Percentiles rank a stretch among this genome's conserved stretches.
Conservation (phyloP, 108 stramenopile genomes). For the Pseudonitzschia pungens region DNA sequence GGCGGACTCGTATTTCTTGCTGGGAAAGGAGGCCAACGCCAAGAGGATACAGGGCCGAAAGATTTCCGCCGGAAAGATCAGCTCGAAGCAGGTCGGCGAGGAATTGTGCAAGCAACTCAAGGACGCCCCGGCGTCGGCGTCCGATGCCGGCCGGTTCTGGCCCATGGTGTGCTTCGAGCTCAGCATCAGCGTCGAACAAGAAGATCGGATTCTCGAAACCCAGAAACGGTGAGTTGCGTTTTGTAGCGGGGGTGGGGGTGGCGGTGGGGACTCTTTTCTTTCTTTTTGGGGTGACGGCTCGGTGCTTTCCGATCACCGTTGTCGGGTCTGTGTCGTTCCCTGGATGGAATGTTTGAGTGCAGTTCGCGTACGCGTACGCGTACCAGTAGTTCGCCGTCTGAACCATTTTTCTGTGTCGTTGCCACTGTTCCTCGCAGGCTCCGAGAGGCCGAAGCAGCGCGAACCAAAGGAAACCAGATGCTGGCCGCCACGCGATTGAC, state of each 20-base stretch:
- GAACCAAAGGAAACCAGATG: slow-evolving; percentile 40
- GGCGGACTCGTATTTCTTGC: slow-evolving; percentile 50
- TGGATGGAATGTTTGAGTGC: background rate
- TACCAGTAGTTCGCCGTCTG: background rate
- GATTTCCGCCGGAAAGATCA: slow-evolving; percentile 54
- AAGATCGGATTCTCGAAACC: slow-evolving; percentile 65
- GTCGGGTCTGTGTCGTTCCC: background rate
- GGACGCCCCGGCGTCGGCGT: slow-evolving; percentile 23
- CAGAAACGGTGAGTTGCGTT: slow-evolving; percentile 42
- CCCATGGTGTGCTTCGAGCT: slow-evolving; percentile 81
- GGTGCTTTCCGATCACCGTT: too few relatives aligned
- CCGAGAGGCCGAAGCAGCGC: background rate
- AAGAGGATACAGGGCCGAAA: slow-evolving; percentile 30
- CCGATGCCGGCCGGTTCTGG: slow-evolving; percentile 67
- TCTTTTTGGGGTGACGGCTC: too few relatives aligned
- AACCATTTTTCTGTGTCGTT: background rate
- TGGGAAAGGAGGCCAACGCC: slow-evolving; percentile 49
- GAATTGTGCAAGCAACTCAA: slow-evolving; percentile 47
- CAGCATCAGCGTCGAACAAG: slow-evolving; percentile 83
- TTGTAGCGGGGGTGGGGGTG: background rate
- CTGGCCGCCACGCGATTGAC: slow-evolving; percentile 54
- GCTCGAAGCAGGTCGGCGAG: slow-evolving; percentile 85
- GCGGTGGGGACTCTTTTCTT: too few relatives aligned
- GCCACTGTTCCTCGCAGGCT: background rate
- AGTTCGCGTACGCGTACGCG: background rate